Percentiles rank a stretch among this genome's conserved stretches.
phyloP scores from a whole-genome alignment of 305 asterid genomes.

The Fraxinus paxiana region DNA sequence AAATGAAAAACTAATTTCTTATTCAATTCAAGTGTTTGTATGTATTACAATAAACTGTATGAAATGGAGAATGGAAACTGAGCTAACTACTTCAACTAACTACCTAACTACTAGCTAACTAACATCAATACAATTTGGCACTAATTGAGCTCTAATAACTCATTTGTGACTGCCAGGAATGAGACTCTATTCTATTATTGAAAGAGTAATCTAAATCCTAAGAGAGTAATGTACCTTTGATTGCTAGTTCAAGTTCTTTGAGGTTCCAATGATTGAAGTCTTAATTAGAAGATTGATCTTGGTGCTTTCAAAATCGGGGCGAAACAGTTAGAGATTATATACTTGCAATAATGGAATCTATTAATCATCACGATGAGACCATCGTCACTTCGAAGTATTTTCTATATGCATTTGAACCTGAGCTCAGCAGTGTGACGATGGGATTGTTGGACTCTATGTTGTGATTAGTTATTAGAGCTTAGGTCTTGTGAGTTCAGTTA shows the following conservation, averaged over 20 bases:
- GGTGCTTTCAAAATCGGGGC: background rate
- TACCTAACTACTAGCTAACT: background rate
- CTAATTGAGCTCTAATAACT: background rate
- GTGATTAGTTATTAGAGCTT: background rate
- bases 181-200: too few species aligned
- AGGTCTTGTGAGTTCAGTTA: background rate
- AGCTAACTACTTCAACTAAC: background rate
- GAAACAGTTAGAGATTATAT: too few species aligned
- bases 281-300: background rate
- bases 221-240: background rate
- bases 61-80: background rate
- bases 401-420: background rate
- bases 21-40: background rate
- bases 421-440: background rate
- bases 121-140: background rate
- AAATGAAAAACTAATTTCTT: background rate
- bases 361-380: background rate
- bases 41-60: background rate
- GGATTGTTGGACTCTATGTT: background rate
- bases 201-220: background rate
- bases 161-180: background rate
- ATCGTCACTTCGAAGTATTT: background rate
- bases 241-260: background rate
- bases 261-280: background rate
- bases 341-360: background rate